Percentiles rank a stretch among this genome's conserved stretches.
Conservation (phyloP, 2,329 filamentous ascomycete species). For the Calonectria pseudoreteaudii region DNA sequence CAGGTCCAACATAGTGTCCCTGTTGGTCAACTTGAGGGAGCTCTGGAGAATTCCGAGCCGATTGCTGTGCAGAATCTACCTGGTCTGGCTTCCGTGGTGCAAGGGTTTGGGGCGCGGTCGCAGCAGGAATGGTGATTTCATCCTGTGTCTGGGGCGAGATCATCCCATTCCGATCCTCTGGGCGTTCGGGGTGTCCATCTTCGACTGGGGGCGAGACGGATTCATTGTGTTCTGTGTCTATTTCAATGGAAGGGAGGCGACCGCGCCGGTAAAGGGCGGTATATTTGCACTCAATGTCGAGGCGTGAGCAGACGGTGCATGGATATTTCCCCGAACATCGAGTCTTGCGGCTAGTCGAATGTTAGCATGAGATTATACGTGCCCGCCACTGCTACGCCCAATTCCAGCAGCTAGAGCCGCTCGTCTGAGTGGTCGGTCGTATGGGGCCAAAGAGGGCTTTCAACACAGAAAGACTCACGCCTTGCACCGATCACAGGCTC, state of each 20-base stretch:
- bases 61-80: constrained; percentile 14
- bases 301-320: constrained; percentile 37
- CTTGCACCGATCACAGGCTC: constrained; percentile 43
- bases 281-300: constrained; percentile 38
- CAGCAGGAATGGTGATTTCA: constrained; percentile 25
- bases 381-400: neutral
- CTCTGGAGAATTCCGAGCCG: constrained; percentile 35
- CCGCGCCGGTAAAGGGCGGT: constrained; percentile 39
- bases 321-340: constrained; percentile 41
- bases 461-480: constrained; percentile 22
- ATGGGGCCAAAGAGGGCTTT: neutral
- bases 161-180: neutral
- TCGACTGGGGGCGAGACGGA: neutral
- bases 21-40: constrained; percentile 29
- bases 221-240: constrained; percentile 23
- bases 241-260: constrained; percentile 39
- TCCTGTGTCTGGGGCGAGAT: constrained; percentile 16
- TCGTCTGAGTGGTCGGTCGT: neutral
- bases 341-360: constrained; percentile 36
- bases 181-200: constrained; percentile 9
- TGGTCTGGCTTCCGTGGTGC: constrained; percentile 3
- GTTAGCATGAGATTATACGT: neutral
- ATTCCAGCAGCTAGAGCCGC: neutral
- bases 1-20: constrained; percentile 35
- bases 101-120: constrained; percentile 21